Percentiles rank a stretch among this genome's conserved stretches.
Evolutionary conservation across 306 rosid species (phyloP).

Genomic region (Fragaria iinumae): DNA sequence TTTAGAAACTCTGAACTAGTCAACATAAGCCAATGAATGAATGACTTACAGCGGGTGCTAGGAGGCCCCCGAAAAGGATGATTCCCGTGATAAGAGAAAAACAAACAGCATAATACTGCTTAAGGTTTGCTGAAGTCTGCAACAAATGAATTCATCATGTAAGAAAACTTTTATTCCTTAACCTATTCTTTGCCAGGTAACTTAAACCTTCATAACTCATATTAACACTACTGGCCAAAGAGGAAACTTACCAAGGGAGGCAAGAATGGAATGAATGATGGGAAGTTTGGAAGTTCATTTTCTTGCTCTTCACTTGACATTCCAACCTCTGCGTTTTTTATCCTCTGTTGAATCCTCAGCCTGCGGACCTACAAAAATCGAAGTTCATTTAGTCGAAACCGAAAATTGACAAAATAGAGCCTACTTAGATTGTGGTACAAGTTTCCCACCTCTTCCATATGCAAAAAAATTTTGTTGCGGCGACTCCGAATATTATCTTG

Average conservation of each 20-base stretch:
- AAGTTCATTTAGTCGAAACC: not conserved
- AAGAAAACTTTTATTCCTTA: not conserved
- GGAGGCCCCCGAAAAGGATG: constrained; percentile 89
- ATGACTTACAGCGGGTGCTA: constrained; percentile 81
- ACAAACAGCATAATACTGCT: constrained; percentile 81
- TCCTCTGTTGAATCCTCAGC: constrained; percentile 91
- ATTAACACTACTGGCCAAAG: not conserved
- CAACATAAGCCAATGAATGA: constrained; percentile 6
- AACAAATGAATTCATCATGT: constrained; percentile 32
- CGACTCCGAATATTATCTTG: constrained; percentile 88
- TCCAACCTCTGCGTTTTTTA: constrained; percentile 78
- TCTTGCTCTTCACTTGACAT: constrained; percentile 60
- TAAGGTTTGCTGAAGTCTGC: constrained; percentile 88
- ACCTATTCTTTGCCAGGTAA: not conserved
- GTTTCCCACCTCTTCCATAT: constrained; percentile 85
- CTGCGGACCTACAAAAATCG: constrained; percentile 73
- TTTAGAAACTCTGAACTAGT: not conserved
- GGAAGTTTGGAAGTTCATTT: constrained; percentile 87
- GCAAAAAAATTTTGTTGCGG: constrained; percentile 86
- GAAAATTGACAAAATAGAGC: not conserved
- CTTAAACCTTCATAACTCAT: not conserved
- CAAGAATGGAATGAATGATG: constrained; percentile 95
- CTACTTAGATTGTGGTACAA: not conserved
- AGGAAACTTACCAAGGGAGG: constrained; percentile 82
- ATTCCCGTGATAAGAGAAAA: constrained; percentile 80